Percentiles rank a stretch among this genome's conserved stretches.
phyloP scores from a whole-genome alignment of 2,329 filamentous ascomycete genomes.

The Blumeria hordei region DNA sequence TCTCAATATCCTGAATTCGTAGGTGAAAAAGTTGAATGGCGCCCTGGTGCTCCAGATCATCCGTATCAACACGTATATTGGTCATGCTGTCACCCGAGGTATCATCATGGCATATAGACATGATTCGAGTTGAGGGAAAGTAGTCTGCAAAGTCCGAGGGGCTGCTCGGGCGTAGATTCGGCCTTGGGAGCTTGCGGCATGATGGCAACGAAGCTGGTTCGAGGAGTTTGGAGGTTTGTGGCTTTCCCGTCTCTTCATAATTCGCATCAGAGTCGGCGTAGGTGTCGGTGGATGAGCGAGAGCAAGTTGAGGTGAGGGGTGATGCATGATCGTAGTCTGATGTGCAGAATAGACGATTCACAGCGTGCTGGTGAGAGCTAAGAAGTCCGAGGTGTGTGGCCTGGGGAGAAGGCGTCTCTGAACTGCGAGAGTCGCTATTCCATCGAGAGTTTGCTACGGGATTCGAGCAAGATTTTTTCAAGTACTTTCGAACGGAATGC shows the following conservation, averaged over 20 bases:
- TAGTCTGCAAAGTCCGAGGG: conserved; percentile 61
- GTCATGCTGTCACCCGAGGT: conserved; percentile 81
- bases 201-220: conserved; percentile 7
- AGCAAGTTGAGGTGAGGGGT: too few species aligned
- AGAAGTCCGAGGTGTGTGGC: too few species aligned
- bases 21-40: conserved; percentile 69
- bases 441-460: too few species aligned
- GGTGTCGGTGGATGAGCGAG: conserved; percentile 31
- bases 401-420: too few species aligned
- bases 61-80: conserved; percentile 76
- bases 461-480: too few species aligned
- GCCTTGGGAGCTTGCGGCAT: conserved; percentile 33
- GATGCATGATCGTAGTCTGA: too few species aligned
- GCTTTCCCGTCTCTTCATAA: conserved; percentile 24
- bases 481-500: too few species aligned
- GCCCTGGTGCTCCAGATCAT: conserved; percentile 34
- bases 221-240: conserved; percentile 16
- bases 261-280: conserved; percentile 47
- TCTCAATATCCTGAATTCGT: conserved; percentile 75
- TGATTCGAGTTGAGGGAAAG: conserved; percentile 62
- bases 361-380: too few species aligned
- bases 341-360: too few species aligned
- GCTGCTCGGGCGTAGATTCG: conserved; percentile 49
- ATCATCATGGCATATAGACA: conserved; percentile 77
- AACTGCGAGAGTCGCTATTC: too few species aligned